A percentile compares a stretch with the other conserved stretches of the same genome.
Conservation (phyloP, 768 basidiomycete species). For the Leccinum boreale region DNA sequence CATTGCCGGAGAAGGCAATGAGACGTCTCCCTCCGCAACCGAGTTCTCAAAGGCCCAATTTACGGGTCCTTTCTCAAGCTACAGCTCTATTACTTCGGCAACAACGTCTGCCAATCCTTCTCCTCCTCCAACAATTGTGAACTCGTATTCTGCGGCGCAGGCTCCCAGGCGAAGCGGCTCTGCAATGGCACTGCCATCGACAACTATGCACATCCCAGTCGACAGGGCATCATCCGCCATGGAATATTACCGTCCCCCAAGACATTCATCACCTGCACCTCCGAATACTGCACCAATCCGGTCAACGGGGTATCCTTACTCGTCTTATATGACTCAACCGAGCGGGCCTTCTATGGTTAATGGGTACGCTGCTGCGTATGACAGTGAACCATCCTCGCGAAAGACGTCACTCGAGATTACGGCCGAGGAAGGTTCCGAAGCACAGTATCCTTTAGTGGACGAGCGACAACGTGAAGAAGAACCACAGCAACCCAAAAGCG, state of each 20-base stretch:
- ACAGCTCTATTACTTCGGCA: conserved; percentile 85
- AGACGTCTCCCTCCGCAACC: conserved; percentile 35
- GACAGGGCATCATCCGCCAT: conserved; percentile 78
- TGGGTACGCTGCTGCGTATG: conserved; percentile 36
- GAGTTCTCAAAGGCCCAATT: conserved; percentile 37
- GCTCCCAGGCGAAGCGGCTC: conserved; percentile 65
- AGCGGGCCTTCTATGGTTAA: conserved; percentile 32
- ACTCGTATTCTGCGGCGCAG: conserved; percentile 32
- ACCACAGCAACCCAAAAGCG: conserved; percentile 1
- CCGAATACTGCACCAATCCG: conserved; percentile 54
- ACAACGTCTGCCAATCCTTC: conserved; percentile 74
- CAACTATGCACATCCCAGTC: conserved; percentile 49
- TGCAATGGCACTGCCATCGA: conserved; percentile 55
- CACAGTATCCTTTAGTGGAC: not conserved
- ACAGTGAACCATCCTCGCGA: conserved; percentile 28
- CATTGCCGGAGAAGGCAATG: conserved; percentile 87
- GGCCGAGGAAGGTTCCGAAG: conserved; percentile 23
- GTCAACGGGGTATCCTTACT: conserved; percentile 27
- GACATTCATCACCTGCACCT: conserved; percentile 51
- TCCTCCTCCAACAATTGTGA: conserved; percentile 57
- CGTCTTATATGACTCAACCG: conserved; percentile 28
- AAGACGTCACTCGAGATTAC: conserved; percentile 32
- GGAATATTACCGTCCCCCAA: conserved; percentile 57
- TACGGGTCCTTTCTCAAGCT: conserved; percentile 88
- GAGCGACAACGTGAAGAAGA: conserved; percentile 8